Evolutionary conservation across 1,284 basidiomycete genomes (phyloP).

Genomic region (Irpex sp.): DNA sequence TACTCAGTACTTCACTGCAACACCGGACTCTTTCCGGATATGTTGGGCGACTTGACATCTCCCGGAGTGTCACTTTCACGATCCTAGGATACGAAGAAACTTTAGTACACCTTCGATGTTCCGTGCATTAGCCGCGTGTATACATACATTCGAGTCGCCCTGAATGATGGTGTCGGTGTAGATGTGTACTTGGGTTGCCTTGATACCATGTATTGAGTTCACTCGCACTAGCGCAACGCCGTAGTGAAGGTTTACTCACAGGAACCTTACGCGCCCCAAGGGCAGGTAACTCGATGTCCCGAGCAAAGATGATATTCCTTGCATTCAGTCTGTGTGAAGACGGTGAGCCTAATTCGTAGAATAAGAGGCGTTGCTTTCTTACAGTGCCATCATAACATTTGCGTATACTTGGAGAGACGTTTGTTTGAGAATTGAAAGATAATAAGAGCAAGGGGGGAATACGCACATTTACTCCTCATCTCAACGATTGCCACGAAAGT

Average conservation of each 20-base stretch:
- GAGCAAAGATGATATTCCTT: neutral
- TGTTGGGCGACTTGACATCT: neutral
- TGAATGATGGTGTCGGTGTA: neutral
- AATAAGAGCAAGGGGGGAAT: no score
- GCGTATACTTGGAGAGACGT: no score
- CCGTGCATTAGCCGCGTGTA: neutral
- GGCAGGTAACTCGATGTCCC: neutral
- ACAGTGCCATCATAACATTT: no score
- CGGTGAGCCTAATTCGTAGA: neutral
- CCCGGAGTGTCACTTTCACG: neutral
- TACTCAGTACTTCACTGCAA: neutral
- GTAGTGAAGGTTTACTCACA: neutral
- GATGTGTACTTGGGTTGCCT: neutral
- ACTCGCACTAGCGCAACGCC: neutral
- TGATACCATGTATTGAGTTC: neutral
- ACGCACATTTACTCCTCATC: no score
- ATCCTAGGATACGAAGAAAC: neutral
- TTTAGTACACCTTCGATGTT: neutral
- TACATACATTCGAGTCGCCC: neutral
- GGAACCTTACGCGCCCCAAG: no score
- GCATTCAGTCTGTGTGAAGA: neutral
- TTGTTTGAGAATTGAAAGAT: no score
- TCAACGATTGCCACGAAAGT: no score
- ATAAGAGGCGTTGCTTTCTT: no score
- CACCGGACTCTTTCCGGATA: neutral